Evolutionary conservation across 2,329 filamentous ascomycete genomes (phyloP).

Genomic region (Mollisiaceae sp.): DNA sequence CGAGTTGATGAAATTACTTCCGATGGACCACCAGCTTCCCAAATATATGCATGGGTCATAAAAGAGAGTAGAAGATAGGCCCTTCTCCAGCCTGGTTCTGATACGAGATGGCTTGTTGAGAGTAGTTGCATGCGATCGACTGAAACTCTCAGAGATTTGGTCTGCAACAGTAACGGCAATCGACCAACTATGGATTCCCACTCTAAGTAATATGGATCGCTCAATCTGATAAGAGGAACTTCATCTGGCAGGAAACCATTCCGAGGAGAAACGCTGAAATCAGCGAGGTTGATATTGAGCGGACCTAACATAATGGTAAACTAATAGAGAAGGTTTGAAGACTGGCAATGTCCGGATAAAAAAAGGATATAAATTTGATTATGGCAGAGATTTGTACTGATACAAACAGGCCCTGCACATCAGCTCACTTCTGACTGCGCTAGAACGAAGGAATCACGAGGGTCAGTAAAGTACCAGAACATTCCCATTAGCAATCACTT

Average conservation of each 20-base stretch:
- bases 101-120: constrained; percentile 65
- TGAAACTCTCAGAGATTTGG: constrained; percentile 64
- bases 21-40: constrained; percentile 77
- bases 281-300: constrained; percentile 34
- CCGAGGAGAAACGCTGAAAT: constrained; percentile 35
- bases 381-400: neutral
- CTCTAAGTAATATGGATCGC: constrained; percentile 74
- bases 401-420: neutral
- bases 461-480: neutral
- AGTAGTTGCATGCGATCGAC: constrained; percentile 73
- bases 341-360: neutral
- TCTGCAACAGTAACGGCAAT: constrained; percentile 69
- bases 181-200: constrained; percentile 78
- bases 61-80: constrained; percentile 82
- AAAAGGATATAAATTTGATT: neutral
- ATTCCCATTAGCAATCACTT: neutral
- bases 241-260: constrained; percentile 79
- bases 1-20: constrained; percentile 59
- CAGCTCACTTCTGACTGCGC: neutral
- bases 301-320: constrained; percentile 34
- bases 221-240: constrained; percentile 67
- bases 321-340: neutral
- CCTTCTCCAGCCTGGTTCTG: constrained; percentile 77
- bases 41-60: constrained; percentile 85
- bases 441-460: neutral